Evolutionary conservation across 257 asterid genomes (phyloP), one percentile per base, ranked within the genome.

Genomic region (Ajuga chamaepitys): DNA sequence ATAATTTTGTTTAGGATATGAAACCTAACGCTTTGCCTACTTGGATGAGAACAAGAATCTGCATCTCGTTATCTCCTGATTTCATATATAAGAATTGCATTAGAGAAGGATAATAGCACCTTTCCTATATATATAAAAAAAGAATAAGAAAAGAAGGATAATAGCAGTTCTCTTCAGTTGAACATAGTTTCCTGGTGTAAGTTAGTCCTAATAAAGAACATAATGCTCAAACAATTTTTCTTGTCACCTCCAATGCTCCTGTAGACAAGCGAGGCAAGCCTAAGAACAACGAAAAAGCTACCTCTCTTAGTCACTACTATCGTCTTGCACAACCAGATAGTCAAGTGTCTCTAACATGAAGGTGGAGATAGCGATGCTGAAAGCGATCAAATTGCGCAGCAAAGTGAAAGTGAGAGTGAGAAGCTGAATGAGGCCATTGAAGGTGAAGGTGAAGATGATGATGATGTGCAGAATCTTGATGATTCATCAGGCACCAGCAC

Each of bases 231-330:
- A 47, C n/a, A 35, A 21, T 48, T 32, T 35, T 28, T 28, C 20
- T 12, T 32, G 40, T 38, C 14, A 53, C 95, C 24, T 84, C 95
- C 9, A 74, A 73, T 47, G 92, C 95, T 25, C 78, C 78, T 0
- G 71, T 80, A 20, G 97, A 93, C 75, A 93, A 89, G 85, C 84
- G 99, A 53, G 99, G 97, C 50, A 94, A 74, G 55, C 83, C 62
- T 50, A 80, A 65, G 42, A 76, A 70, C 24, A 71, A 65, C 7
- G 42, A 57, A 5, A 52, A 64, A 40, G 62, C 77, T 8, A 51
- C 83, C 58, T 59, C 73, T 16, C 81, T 91, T 13, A 63, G 69
- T 55, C 95, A 79, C 46, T 91, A 84, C 74, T 91, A 88, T 75
- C 83, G 79, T 28, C 82, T 84, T 7, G 79, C 58, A 17, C 79